phyloP scores from a whole-genome alignment of 2,329 filamentous ascomycete genomes.

The Paradendryphiella salina region DNA sequence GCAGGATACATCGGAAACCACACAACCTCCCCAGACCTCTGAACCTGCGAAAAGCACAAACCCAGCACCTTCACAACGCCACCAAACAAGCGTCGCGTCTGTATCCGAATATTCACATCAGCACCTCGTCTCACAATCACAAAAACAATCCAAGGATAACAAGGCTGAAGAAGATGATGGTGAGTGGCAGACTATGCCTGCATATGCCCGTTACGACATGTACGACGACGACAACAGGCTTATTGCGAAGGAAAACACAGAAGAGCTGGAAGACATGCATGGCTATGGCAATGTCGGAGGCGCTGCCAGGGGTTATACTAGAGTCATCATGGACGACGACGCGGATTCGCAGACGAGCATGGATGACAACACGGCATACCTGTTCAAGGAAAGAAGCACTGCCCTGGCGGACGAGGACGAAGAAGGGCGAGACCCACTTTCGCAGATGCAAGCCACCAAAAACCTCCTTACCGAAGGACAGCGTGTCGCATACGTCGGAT shows the following conservation, averaged over 20 bases:
- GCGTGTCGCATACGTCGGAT: slow-evolving; percentile 91
- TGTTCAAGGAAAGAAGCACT: slow-evolving; percentile 77
- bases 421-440: slow-evolving; percentile 74
- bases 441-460: slow-evolving; percentile 94
- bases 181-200: slow-evolving; percentile 95
- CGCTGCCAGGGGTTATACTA: slow-evolving; percentile 91
- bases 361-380: slow-evolving; percentile 95
- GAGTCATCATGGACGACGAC: slow-evolving; percentile 94
- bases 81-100: slow-evolving; percentile 18
- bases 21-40: slow-evolving; percentile 2
- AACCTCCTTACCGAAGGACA: slow-evolving; percentile 93
- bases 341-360: slow-evolving; percentile 91
- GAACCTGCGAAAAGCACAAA: slow-evolving; percentile 18
- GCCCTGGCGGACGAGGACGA: slow-evolving; percentile 71
- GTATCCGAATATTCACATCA: slow-evolving; percentile 93
- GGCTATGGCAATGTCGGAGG: slow-evolving; percentile 80
- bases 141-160: slow-evolving; percentile 47
- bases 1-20: background rate
- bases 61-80: slow-evolving; percentile 10
- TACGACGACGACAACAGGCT: slow-evolving; percentile 93
- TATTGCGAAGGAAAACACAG: slow-evolving; percentile 76
- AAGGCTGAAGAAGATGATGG: slow-evolving; percentile 64
- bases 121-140: slow-evolving; percentile 62
- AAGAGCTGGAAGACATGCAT: slow-evolving; percentile 68
- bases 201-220: slow-evolving; percentile 88